These are phyloP conservation scores for Penicillium simplicissimum DNA, from an alignment of 495 filamentous ascomycete genomes.

Conservation along the genomic window DNA sequence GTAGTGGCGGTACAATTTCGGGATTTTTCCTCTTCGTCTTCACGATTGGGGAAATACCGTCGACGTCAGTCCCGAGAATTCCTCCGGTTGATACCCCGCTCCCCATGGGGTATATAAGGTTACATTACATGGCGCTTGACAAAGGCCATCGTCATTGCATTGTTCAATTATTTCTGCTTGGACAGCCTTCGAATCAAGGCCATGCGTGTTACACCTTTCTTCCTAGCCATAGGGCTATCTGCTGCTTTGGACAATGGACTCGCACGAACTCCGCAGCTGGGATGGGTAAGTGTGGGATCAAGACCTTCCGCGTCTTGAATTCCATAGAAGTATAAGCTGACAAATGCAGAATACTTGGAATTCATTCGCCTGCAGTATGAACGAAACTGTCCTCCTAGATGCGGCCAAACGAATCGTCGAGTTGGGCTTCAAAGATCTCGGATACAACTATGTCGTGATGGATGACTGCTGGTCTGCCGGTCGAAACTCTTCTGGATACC, in stretches of 20 bases:
- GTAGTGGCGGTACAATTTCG: constrained; percentile 13
- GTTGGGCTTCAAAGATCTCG: constrained; percentile 51
- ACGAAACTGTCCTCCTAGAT: constrained; percentile 47
- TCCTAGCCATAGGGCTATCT: constrained; percentile 20
- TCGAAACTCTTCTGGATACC: constrained; percentile 37
- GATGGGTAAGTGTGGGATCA: constrained; percentile 28
- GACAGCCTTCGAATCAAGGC: background rate
- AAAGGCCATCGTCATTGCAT: background rate
- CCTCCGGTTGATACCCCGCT: constrained; percentile 9
- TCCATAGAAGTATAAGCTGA: background rate
- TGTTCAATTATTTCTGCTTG: background rate
- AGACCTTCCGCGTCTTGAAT: background rate
- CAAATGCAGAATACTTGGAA: constrained; percentile 51
- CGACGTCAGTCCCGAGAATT: constrained; percentile 6
- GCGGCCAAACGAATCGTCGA: constrained; percentile 51
- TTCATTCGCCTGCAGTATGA: constrained; percentile 53
- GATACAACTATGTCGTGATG: constrained; percentile 58
- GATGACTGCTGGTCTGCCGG: constrained; percentile 55
- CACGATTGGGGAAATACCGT: background rate
- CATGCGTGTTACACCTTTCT: constrained; percentile 14
- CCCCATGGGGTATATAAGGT: constrained; percentile 15
- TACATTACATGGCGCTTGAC: background rate
- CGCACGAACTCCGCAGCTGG: constrained; percentile 43
- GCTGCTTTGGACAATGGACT: constrained; percentile 42
- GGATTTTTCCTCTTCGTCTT: background rate